Conservation (phyloP, 495 filamentous ascomycete genomes). For the Hypoxylon cercidicola region DNA sequence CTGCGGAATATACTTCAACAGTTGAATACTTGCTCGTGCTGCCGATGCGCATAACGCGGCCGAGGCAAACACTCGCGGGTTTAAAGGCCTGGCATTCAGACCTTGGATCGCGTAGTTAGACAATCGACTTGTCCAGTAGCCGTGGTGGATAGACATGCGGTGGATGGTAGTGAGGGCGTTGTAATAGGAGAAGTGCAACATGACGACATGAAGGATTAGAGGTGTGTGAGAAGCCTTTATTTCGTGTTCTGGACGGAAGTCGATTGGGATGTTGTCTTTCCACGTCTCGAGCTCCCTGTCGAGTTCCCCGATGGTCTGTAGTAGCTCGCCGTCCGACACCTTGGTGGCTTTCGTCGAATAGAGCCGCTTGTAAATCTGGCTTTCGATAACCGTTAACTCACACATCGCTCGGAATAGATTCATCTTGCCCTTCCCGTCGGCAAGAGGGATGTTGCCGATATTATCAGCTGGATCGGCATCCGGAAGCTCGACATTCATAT, state of each 20-base stretch:
- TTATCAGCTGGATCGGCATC: conserved; percentile 91
- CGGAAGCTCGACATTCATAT: conserved; percentile 97
- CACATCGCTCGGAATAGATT: conserved; percentile 94
- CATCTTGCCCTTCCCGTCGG: conserved; percentile 90
- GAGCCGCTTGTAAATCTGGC: conserved; percentile 91
- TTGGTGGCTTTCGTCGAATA: conserved; percentile 94
- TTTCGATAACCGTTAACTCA: conserved; percentile 89
- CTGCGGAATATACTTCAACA: conserved; percentile 95
- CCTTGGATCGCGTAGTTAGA: conserved; percentile 97
- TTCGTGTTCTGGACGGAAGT: conserved; percentile 94
- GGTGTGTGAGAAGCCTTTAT: conserved; percentile 91
- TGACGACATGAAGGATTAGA: conserved; percentile 88
- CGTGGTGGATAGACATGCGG: conserved; percentile 97
- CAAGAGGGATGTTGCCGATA: conserved; percentile 90
- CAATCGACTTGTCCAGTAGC: conserved; percentile 95
- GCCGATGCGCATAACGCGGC: conserved; percentile 91
- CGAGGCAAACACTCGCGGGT: conserved; percentile 94
- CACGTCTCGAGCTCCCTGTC: conserved; percentile 93
- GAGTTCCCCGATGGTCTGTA: conserved; percentile 96
- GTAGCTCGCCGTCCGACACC: conserved; percentile 89
- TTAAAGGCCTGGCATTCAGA: conserved; percentile 87
- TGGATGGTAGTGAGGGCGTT: conserved; percentile 98
- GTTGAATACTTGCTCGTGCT: conserved; percentile 88
- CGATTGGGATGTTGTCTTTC: conserved; percentile 94
- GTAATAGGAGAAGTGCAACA: conserved; percentile 96